phyloP scores from a whole-genome alignment of 139 green algal species.

The Chlorella sp. region DNA sequence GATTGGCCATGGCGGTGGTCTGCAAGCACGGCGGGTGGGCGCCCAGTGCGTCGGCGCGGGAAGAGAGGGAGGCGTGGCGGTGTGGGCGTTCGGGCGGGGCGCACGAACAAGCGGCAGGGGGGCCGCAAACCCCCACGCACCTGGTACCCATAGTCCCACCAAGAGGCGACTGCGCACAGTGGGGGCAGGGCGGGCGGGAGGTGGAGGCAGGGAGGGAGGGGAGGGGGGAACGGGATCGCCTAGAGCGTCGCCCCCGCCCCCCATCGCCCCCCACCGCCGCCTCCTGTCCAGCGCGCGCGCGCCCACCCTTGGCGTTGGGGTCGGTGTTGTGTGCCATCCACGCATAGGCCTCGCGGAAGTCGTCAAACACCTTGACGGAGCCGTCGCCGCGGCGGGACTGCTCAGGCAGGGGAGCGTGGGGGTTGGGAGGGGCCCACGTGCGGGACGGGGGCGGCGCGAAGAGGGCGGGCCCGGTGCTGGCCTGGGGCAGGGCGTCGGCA shows the following conservation, averaged over 20 bases:
- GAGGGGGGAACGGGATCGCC: neutral
- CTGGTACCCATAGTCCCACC: slow-evolving; percentile 98
- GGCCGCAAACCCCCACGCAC: too few relatives aligned
- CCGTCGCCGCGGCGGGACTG: slow-evolving; percentile 24
- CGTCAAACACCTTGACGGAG: slow-evolving; percentile 75
- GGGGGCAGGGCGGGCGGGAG: too few relatives aligned
- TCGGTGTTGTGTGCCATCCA: slow-evolving; percentile 90
- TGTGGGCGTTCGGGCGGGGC: too few relatives aligned
- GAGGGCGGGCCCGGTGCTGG: too few relatives aligned
- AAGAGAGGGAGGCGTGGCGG: too few relatives aligned
- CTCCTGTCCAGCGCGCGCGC: neutral
- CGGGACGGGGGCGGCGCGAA: too few relatives aligned
- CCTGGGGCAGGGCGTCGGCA: too few relatives aligned
- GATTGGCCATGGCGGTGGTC: slow-evolving; percentile 91
- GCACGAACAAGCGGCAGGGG: too few relatives aligned
- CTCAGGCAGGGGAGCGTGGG: neutral
- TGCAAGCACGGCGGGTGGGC: too few relatives aligned
- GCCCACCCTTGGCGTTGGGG: slow-evolving; percentile 70
- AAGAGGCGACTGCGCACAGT: slow-evolving; percentile 45
- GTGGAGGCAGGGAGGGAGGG: neutral
- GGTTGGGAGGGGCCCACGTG: neutral
- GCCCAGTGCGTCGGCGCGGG: too few relatives aligned
- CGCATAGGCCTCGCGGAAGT: slow-evolving; percentile 86
- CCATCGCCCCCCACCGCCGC: neutral
- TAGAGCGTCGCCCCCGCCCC: neutral